Evolutionary conservation across 805 yeast genomes (phyloP).

Genomic region (Wickerhamiella spandovensis): DNA sequence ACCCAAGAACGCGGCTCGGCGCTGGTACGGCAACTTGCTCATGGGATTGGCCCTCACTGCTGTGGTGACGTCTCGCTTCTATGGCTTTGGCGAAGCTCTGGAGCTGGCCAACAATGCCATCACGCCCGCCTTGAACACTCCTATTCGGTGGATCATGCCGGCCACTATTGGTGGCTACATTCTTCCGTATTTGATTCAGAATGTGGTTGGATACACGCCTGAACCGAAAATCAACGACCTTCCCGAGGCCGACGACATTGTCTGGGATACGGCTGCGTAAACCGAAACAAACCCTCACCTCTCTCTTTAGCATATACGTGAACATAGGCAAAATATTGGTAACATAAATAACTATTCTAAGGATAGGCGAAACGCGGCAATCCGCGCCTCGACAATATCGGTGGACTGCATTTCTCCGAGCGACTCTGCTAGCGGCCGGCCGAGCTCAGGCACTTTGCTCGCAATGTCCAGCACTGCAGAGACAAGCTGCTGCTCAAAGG

Average conservation of each 20-base stretch:
- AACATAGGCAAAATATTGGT: too few relatives aligned
- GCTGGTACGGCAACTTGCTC: background rate
- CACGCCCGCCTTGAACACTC: background rate
- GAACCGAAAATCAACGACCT: background rate
- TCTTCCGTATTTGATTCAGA: background rate
- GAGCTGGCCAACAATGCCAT: background rate
- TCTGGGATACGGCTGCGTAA: too few relatives aligned
- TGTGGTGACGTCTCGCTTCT: background rate
- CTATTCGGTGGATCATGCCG: background rate
- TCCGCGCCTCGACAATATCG: background rate
- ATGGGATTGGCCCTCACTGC: background rate
- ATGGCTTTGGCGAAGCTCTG: background rate
- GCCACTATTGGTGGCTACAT: background rate
- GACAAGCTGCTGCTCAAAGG: background rate
- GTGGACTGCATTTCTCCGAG: background rate
- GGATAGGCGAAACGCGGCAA: background rate
- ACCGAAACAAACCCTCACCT: too few relatives aligned
- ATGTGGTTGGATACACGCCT: background rate
- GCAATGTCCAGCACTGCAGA: background rate
- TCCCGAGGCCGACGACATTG: background rate
- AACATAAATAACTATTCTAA: background rate
- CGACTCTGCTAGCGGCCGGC: background rate
- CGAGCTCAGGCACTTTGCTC: background rate
- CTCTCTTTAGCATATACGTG: too few relatives aligned
- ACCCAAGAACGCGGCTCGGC: background rate